Percentiles rank a stretch among this genome's conserved stretches.
These are phyloP conservation scores for Ganoderma sp. DNA, from an alignment of 1,284 basidiomycete genomes.

Conservation along the genomic window DNA sequence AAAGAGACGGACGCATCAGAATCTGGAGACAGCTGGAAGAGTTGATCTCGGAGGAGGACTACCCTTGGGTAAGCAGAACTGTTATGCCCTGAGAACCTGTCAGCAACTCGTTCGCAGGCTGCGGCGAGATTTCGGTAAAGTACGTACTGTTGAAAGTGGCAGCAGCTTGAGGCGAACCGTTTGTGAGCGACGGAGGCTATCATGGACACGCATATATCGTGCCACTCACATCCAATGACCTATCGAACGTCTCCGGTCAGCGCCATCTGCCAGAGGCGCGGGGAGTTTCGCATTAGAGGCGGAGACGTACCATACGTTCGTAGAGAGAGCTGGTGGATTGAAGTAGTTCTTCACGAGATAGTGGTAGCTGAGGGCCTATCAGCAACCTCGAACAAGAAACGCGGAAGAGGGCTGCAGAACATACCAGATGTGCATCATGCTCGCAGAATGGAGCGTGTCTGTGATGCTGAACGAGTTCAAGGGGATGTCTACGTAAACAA, in stretches of 20 bases:
- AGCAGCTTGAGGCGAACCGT: not conserved
- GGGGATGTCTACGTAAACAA: not conserved
- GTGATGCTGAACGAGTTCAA: not conserved
- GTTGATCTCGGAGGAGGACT: no score
- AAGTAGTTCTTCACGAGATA: not conserved
- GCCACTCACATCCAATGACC: not conserved
- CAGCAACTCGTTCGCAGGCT: not conserved
- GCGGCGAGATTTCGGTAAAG: not conserved
- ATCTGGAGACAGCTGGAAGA: no score
- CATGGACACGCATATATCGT: not conserved
- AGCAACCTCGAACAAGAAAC: not conserved
- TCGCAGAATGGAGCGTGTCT: not conserved
- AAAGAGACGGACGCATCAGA: not conserved
- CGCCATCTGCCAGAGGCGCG: not conserved
- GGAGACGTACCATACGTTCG: not conserved
- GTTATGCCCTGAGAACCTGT: not conserved
- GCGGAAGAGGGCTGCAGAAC: not conserved
- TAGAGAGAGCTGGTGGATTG: not conserved
- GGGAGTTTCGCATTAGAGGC: not conserved
- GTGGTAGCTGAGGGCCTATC: not conserved
- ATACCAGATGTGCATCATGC: not conserved
- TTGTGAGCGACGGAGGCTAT: not conserved
- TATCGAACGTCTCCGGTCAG: not conserved
- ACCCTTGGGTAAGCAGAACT: not conserved
- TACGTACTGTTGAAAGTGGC: not conserved